Percentiles rank a stretch among this genome's conserved stretches.
Conservation (phyloP, 1,284 basidiomycete species). For the Lignosus rhinocerotis region DNA sequence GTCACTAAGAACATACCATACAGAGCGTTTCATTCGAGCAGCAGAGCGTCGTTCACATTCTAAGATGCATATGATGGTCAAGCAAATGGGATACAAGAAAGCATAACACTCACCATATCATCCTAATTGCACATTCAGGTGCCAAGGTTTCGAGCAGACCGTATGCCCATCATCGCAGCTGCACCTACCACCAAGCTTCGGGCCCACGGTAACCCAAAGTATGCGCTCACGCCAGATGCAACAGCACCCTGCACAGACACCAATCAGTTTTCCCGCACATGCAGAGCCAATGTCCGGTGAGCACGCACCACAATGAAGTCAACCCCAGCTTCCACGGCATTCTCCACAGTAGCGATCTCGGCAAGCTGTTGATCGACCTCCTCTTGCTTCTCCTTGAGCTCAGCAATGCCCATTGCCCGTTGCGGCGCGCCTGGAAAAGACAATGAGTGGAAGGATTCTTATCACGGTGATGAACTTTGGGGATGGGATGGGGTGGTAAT, state of each 20-base stretch:
- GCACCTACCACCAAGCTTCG: not conserved
- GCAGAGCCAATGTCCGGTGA: not conserved
- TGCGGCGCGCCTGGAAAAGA: no score
- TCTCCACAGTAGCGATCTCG: not conserved
- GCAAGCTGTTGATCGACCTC: not conserved
- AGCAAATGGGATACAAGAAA: no score
- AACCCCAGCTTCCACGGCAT: not conserved
- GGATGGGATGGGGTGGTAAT: no score
- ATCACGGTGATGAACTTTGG: not conserved
- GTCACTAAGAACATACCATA: no score
- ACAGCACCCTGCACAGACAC: not conserved
- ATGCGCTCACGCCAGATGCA: not conserved
- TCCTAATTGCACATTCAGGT: no score
- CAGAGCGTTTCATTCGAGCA: no score
- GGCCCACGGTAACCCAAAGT: not conserved
- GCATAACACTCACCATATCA: no score
- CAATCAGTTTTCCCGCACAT: not conserved
- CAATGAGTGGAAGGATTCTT: not conserved
- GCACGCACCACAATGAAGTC: not conserved
- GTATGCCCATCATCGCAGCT: not conserved
- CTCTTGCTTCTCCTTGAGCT: not conserved
- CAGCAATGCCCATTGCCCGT: not conserved
- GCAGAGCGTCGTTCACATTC: no score
- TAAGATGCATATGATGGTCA: no score
- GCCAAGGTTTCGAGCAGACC: not conserved